A percentile compares a stretch with the other conserved stretches of the same genome.
Evolutionary conservation across 176 grass and related monocot species (phyloP).

Genomic region (Alopecurus myosuroides): DNA sequence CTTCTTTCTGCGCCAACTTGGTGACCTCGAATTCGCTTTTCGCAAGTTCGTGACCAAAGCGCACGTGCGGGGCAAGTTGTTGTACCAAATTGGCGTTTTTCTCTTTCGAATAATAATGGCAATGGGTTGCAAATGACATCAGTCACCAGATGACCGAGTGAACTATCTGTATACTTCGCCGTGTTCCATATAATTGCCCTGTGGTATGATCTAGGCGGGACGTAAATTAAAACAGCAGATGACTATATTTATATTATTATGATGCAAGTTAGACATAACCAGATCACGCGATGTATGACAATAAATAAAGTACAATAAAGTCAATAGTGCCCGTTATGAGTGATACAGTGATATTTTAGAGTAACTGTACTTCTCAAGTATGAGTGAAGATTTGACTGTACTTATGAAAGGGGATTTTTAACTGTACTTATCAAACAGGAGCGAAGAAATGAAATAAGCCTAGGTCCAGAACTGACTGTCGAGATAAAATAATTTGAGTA

Average conservation of each 20-base stretch:
- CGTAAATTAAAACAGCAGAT: not conserved
- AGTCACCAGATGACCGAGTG: not conserved
- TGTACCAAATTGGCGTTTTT: no score
- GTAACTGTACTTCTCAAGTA: no score
- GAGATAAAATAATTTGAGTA: not conserved
- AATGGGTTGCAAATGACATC: not conserved
- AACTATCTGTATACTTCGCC: no score
- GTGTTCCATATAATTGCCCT: no score
- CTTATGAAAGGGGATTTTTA: not conserved
- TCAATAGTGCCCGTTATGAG: not conserved
- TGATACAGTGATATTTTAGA: not conserved
- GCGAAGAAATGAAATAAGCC: not conserved
- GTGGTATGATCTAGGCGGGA: not conserved
- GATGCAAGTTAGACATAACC: not conserved
- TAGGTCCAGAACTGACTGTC: not conserved
- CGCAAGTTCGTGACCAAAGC: no score
- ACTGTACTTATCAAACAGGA: not conserved
- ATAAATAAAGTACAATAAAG: no score
- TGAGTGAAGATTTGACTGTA: not conserved
- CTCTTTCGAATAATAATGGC: no score
- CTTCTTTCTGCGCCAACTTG: no score
- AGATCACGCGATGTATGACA: not conserved
- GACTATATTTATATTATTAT: not conserved
- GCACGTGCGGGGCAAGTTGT: no score
- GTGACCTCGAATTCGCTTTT: no score